Base-by-base conservation (phyloP, 2,329 filamentous ascomycete species). In the Escovopsis sp. region DNA sequence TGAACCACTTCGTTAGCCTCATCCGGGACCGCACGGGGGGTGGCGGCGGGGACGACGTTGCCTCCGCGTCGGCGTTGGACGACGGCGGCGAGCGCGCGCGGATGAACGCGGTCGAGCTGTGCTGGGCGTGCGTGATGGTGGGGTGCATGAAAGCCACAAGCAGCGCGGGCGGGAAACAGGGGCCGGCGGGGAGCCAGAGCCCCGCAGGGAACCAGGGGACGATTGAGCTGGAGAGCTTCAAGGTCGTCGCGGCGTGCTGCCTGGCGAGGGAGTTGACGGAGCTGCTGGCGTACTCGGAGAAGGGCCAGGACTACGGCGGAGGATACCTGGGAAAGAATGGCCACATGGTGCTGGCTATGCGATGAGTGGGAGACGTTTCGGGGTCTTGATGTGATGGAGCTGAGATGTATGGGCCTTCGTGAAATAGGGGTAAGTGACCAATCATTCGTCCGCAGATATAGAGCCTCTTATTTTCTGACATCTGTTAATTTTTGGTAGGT, bases 1-100 rank as follows among this genome's bases (percentile, higher is more conserved):
- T 66, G 12, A 54, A 58, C 3, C 68, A 61, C 59, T 58, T 64
- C 9, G 59, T 61, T 18, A 55, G 56, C 6, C 51, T 64, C 12
- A 59, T 58, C 6, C 51, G 54, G 5, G 49, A 52, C 18, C 42
- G 42, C 3, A 38, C 32, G 12, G 32, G 35, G 3, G 19, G 30
- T 7, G 23, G 33, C 32, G n/a, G 18, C 32, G 46, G 52, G n/a
- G 41, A 47, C 8, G 32, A 42, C 0, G 37, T 45, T 6, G 26
- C 36, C 4, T 40, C 37, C 10, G 38, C 35, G 4, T 34, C 40
- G 6, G 33, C 32, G 3, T 35, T 23, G 9, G 37, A 40, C 3
- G 42, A 41, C 11, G 41, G 33, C 9, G 19, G 28, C 7, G 34
- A 44, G 28, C 47, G 34, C n/a, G 47, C 44, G 42, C 44, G 44